Conservation (phyloP, 768 basidiomycete species). For the Rhizopogon salebrosus region DNA sequence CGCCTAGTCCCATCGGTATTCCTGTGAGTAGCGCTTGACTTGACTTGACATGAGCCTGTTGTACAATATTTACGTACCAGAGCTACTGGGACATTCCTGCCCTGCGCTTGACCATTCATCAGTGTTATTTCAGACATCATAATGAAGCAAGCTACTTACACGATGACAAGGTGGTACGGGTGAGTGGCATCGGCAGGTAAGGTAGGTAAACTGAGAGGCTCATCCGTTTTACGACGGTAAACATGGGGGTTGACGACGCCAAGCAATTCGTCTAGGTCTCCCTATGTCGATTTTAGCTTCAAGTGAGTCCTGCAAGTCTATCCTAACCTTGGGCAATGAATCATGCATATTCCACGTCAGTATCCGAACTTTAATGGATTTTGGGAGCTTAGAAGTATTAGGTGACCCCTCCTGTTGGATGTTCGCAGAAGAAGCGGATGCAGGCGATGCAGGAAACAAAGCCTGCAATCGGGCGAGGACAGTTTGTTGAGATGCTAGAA, state of each 20-base stretch:
- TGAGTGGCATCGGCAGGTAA: constrained; percentile 50
- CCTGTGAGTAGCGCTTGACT: constrained; percentile 33
- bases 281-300: constrained; percentile 36
- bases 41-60: background rate
- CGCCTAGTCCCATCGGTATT: constrained; percentile 74
- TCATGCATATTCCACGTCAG: constrained; percentile 88
- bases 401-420: constrained; percentile 13
- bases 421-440: constrained; percentile 13
- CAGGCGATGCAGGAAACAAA: constrained; percentile 39
- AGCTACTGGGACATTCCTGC: constrained; percentile 79
- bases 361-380: constrained; percentile 61
- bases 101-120: constrained; percentile 43
- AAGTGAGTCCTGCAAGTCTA: background rate
- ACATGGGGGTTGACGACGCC: constrained; percentile 46
- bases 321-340: constrained; percentile 61
- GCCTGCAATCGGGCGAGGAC: constrained; percentile 49
- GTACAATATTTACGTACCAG: constrained; percentile 36
- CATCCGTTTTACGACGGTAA: constrained; percentile 28
- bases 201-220: constrained; percentile 33
- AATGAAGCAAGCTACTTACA: constrained; percentile 41
- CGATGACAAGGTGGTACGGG: constrained; percentile 74
- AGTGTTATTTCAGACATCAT: constrained; percentile 1
- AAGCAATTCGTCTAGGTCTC: constrained; percentile 67
- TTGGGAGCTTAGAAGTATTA: constrained; percentile 22
- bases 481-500: constrained; percentile 29